These are phyloP conservation scores for Calonectria crousiana DNA, from an alignment of 2,329 filamentous ascomycete genomes.

Conservation along the genomic window DNA sequence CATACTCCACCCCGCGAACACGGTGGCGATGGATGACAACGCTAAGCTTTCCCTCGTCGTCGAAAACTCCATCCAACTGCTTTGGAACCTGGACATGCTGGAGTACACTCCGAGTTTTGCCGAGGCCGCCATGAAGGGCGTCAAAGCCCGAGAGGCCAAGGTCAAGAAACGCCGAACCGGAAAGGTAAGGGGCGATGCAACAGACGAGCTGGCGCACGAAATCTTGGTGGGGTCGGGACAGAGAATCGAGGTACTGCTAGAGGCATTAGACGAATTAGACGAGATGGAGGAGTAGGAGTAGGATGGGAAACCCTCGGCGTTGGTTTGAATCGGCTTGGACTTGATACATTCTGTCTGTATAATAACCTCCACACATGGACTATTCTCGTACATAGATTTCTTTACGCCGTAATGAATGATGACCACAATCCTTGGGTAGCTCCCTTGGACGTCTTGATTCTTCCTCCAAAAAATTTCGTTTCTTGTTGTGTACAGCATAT, in stretches of 20 bases:
- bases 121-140: constrained; percentile 58
- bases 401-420: constrained; percentile 32
- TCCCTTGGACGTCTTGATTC: not conserved
- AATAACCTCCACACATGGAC: constrained; percentile 33
- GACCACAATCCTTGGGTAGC: constrained; percentile 3
- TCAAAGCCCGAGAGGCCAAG: constrained; percentile 63
- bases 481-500: constrained; percentile 30
- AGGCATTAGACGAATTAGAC: constrained; percentile 45
- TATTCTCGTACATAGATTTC: constrained; percentile 36
- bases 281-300: constrained; percentile 19
- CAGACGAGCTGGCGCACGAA: constrained; percentile 57
- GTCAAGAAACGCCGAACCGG: constrained; percentile 55
- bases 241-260: constrained; percentile 56
- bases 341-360: constrained; percentile 35
- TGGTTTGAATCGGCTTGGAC: not conserved
- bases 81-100: constrained; percentile 54
- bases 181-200: constrained; percentile 47
- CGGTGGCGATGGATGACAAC: constrained; percentile 73
- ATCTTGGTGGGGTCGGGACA: constrained; percentile 59
- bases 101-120: constrained; percentile 52
- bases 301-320: constrained; percentile 3
- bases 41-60: constrained; percentile 78
- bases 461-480: not conserved
- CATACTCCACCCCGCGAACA: constrained; percentile 74
- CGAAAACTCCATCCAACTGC: constrained; percentile 72